Conservation (phyloP, 805 yeast genomes). For the Metschnikowia colocasiae region DNA sequence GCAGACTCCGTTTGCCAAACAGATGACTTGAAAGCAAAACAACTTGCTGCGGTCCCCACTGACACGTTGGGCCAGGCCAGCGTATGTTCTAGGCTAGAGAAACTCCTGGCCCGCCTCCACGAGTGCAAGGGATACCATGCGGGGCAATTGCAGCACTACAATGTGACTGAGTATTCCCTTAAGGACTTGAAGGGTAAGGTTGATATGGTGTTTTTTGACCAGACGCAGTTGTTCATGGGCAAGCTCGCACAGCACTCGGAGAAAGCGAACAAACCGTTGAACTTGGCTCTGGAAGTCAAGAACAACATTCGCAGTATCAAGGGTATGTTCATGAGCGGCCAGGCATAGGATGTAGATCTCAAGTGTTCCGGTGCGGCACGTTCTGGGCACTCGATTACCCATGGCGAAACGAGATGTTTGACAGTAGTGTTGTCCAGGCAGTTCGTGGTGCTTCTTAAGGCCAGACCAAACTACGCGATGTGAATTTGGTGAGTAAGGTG, state of each 20-base stretch:
- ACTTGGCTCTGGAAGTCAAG: slow-evolving; percentile 33
- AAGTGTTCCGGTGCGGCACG: background rate
- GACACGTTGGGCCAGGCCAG: slow-evolving; percentile 28
- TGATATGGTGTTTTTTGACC: slow-evolving; percentile 34
- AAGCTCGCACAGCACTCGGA: slow-evolving; percentile 8
- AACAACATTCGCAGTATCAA: slow-evolving; percentile 40
- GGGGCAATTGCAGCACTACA: slow-evolving; percentile 33
- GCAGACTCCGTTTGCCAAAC: slow-evolving; percentile 41
- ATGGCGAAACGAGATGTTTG: no score
- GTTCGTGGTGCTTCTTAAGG: no score
- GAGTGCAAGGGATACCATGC: slow-evolving; percentile 27
- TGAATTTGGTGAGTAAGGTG: no score
- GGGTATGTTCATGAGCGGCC: slow-evolving; percentile 45
- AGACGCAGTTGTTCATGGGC: slow-evolving; percentile 26
- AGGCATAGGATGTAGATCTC: slow-evolving; percentile 16
- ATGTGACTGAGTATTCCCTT: slow-evolving; percentile 24
- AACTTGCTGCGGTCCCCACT: slow-evolving; percentile 13
- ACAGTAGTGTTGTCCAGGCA: no score
- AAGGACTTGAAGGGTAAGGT: slow-evolving; percentile 36
- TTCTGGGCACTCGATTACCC: background rate
- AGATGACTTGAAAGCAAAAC: slow-evolving; percentile 22
- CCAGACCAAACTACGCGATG: no score
- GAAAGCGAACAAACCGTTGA: slow-evolving; percentile 9
- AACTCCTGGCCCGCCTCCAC: slow-evolving; percentile 21
- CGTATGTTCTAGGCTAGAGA: slow-evolving; percentile 23